Conservation (phyloP, 257 asterid genomes). For the Hygrophila difformis region DNA sequence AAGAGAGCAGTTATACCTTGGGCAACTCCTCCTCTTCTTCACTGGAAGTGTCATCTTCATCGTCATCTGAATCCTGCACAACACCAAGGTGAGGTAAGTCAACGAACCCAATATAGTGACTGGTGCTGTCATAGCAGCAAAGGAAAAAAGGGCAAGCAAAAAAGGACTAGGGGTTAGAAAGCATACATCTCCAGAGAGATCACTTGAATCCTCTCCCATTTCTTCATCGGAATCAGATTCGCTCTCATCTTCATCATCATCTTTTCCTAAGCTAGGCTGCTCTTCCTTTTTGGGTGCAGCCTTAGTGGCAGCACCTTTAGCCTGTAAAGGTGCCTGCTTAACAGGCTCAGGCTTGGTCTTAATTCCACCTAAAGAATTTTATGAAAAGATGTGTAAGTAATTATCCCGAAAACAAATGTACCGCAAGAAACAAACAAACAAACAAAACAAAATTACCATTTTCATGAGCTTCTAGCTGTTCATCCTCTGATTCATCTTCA, state of each 20-base stretch:
- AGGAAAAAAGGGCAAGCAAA: background rate
- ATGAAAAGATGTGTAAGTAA: background rate
- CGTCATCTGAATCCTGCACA: conserved; percentile 25
- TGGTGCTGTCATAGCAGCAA: background rate
- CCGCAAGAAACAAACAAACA: background rate
- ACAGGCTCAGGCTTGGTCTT: conserved; percentile 11
- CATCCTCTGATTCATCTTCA: conserved; percentile 22
- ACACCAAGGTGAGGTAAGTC: background rate
- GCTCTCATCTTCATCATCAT: conserved; percentile 29
- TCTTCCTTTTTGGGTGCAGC: conserved; percentile 18
- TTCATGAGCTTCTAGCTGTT: conserved; percentile 6
- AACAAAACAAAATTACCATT: conserved; percentile 11
- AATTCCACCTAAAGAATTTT: conserved; percentile 11
- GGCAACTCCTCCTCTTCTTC: conserved; percentile 38
- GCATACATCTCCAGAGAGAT: background rate
- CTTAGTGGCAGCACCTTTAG: conserved; percentile 1
- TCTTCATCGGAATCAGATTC: conserved; percentile 27
- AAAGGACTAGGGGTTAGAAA: background rate
- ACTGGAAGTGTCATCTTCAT: conserved; percentile 20
- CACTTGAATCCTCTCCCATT: conserved; percentile 22
- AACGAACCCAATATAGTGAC: background rate
- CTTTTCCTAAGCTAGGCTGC: conserved; percentile 21
- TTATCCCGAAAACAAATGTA: background rate
- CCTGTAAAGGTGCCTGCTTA: no score
- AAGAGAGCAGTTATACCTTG: conserved; percentile 15